Evolutionary conservation across 2,329 filamentous ascomycete species (phyloP), one percentile per base, ranked within the genome.

Genomic region (Chaetomiaceae sp.): DNA sequence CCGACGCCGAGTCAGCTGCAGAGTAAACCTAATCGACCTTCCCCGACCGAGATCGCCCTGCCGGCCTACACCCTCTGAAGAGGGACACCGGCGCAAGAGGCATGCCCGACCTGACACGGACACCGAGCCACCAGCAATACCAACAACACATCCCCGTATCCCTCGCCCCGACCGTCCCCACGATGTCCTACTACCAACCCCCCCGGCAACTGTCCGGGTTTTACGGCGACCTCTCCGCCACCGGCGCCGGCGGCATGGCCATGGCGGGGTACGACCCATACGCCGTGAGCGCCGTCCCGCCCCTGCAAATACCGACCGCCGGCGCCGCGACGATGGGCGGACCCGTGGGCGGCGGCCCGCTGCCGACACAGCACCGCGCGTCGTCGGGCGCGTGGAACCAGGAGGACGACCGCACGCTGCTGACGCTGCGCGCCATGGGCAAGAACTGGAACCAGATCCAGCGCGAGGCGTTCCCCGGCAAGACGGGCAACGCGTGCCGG

Each of bases 381-480:
- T 82, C 81, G 31, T 83, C 81, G 0, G 81, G 81, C 8, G 83
- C 84, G 1, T 95, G 90, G 90, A 85, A 81, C 29, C 74, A 80
- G 1, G 77, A 82, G 44, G 89, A 94, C 61, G 90, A 95, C 69
- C 79, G 87, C 63, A 82, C 82, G 34, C 80, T 95, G 39, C 75
- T 92, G 58, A 72, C 75, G 39, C 88, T 89, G 15, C 82, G 90
- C 49, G 81, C 85, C 44, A 82, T 85, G 64, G 87, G 88, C 22
- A 79, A 91, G 67, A 92, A 91, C 71, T 95, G 90, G 90, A 80
- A 82, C 50, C 85, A 89, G 63, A 94, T 95, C 66, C 85, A 90
- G 63, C 77, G 78, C 57, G 81, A 79, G 57, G 83, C 89, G 71
- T 95, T 95, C 68, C 87, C 85, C 1, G 77, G 72, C 67, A 95